These are phyloP conservation scores for Luffa acutangula DNA, from an alignment of 306 rosid genomes.

Conservation along the genomic window DNA sequence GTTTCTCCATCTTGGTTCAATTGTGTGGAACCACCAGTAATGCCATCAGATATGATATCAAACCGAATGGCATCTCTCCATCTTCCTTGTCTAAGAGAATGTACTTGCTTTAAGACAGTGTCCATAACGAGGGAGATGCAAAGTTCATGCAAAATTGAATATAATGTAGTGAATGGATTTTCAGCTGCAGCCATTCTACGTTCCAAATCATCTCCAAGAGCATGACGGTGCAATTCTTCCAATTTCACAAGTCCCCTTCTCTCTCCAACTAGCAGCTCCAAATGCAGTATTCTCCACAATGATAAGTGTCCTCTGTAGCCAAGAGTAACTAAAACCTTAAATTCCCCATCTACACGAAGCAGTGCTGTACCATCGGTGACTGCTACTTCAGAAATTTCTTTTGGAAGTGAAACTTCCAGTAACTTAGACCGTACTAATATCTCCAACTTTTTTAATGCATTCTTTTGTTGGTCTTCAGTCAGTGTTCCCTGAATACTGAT, in stretches of 20 bases:
- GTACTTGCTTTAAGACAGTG: slow-evolving; percentile 84
- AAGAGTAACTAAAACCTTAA: slow-evolving; percentile 77
- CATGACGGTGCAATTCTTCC: slow-evolving; percentile 51
- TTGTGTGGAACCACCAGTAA: slow-evolving; percentile 43
- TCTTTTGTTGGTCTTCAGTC: slow-evolving; percentile 71
- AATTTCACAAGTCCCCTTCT: slow-evolving; percentile 51
- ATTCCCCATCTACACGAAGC: slow-evolving; percentile 79
- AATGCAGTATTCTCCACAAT: slow-evolving; percentile 92
- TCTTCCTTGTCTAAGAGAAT: slow-evolving; percentile 80
- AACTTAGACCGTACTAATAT: slow-evolving; percentile 77
- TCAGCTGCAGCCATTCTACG: slow-evolving; percentile 94
- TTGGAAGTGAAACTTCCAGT: slow-evolving; percentile 70
- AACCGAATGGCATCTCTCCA: slow-evolving; percentile 95
- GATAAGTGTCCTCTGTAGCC: slow-evolving; percentile 95
- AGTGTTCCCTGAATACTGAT: slow-evolving; percentile 62
- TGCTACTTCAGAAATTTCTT: slow-evolving; percentile 65
- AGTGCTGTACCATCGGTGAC: slow-evolving; percentile 74
- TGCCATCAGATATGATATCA: slow-evolving; percentile 75
- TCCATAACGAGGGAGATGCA: slow-evolving; percentile 92
- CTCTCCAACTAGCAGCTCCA: slow-evolving; percentile 98
- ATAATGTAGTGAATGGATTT: slow-evolving; percentile 65
- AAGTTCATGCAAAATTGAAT: slow-evolving; percentile 80
- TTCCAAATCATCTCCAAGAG: slow-evolving; percentile 89
- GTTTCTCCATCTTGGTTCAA: slow-evolving; percentile 73
- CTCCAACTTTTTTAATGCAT: slow-evolving; percentile 86